phyloP scores from a whole-genome alignment of 1,139 yeast genomes.

The Yamadazyma diddensiae region DNA sequence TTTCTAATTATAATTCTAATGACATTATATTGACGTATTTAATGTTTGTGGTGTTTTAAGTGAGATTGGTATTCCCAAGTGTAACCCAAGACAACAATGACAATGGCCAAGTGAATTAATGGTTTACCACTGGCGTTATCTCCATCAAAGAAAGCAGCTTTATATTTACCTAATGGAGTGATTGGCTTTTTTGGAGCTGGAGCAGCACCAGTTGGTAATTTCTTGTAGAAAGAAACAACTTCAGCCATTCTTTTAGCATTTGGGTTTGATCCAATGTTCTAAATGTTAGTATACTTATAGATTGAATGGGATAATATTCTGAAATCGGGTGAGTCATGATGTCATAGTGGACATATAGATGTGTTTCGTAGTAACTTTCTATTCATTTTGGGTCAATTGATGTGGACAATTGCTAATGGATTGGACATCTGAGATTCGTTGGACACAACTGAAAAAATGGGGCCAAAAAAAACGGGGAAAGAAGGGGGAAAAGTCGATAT shows the following conservation, averaged over 20 bases:
- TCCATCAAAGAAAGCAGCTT: constrained; percentile 75
- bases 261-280: constrained; percentile 93
- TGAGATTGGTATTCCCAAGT: constrained; percentile 93
- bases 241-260: constrained; percentile 96
- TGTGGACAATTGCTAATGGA: no score
- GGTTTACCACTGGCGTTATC: constrained; percentile 82
- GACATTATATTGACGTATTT: no score
- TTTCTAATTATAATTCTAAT: no score
- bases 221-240: constrained; percentile 93
- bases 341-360: no score
- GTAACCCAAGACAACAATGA: constrained; percentile 77
- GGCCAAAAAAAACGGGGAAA: no score
- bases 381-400: no score
- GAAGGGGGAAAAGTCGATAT: no score
- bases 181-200: constrained; percentile 66
- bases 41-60: constrained; percentile 46
- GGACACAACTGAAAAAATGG: no score
- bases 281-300: constrained; percentile 37
- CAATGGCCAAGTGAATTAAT: constrained; percentile 71
- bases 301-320: no score
- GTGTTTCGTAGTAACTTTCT: no score
- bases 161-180: constrained; percentile 72
- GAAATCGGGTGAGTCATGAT: no score
- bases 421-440: no score
- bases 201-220: constrained; percentile 92